Evolutionary conservation across 2,329 filamentous ascomycete species (phyloP).

Genomic region (Phoma sp.): DNA sequence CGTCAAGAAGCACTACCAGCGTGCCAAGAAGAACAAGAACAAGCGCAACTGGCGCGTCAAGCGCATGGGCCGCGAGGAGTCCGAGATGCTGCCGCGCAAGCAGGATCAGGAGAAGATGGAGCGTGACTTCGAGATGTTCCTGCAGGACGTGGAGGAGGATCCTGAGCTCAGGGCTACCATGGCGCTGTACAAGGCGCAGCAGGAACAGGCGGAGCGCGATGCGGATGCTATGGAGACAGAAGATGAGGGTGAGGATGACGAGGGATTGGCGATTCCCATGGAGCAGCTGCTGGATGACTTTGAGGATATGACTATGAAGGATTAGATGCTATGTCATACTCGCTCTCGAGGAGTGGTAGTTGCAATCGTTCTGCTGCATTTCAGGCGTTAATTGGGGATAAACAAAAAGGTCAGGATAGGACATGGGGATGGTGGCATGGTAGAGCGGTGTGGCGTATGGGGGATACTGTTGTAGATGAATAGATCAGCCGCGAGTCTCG

Average conservation of each 20-base stretch:
- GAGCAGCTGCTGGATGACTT: slow-evolving; percentile 82
- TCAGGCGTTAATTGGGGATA: slow-evolving; percentile 18
- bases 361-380: slow-evolving; percentile 19
- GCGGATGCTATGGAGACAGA: slow-evolving; percentile 71
- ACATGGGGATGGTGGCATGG: slow-evolving; percentile 6
- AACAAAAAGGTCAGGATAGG: neutral
- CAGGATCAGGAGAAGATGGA: slow-evolving; percentile 87
- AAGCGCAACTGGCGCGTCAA: slow-evolving; percentile 88
- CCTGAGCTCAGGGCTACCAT: slow-evolving; percentile 83
- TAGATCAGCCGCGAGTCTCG: neutral
- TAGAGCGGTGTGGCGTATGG: slow-evolving; percentile 4
- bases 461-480: neutral
- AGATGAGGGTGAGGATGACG: slow-evolving; percentile 62
- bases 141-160: slow-evolving; percentile 96
- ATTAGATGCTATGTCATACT: slow-evolving; percentile 13
- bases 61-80: slow-evolving; percentile 89
- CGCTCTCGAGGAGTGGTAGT: neutral
- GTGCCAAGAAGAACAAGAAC: slow-evolving; percentile 72
- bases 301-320: slow-evolving; percentile 81
- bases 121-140: slow-evolving; percentile 94
- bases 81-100: slow-evolving; percentile 84
- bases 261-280: slow-evolving; percentile 59
- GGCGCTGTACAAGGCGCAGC: slow-evolving; percentile 78
- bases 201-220: slow-evolving; percentile 62
- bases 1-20: slow-evolving; percentile 95